Evolutionary conservation across 345 rosid species (phyloP).

Genomic region (Eucalyptus pumila): DNA sequence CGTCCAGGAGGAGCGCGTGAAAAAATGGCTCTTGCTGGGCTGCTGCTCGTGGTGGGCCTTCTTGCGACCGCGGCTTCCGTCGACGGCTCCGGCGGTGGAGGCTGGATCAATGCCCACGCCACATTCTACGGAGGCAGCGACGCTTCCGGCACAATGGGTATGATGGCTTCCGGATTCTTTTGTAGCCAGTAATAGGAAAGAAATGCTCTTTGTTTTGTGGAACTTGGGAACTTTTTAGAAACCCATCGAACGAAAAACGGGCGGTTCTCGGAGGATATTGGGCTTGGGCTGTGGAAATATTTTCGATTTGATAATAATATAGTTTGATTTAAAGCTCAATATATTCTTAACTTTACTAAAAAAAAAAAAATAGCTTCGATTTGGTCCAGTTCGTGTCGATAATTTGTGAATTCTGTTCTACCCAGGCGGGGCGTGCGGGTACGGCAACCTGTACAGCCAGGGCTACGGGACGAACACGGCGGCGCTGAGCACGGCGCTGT

Average conservation of each 20-base stretch:
- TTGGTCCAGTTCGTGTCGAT: neutral
- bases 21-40: slow-evolving; percentile 23
- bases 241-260: neutral
- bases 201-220: neutral
- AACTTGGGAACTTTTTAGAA: neutral
- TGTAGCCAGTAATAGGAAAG: neutral
- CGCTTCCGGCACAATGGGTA: slow-evolving; percentile 57
- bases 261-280: neutral
- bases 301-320: neutral
- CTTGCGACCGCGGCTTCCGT: slow-evolving; percentile 42
- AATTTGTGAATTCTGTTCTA: neutral
- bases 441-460: slow-evolving; percentile 71
- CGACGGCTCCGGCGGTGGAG: slow-evolving; percentile 30
- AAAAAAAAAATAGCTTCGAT: neutral
- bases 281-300: neutral
- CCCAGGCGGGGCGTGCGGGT: slow-evolving; percentile 78
- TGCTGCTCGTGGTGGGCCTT: slow-evolving; percentile 22
- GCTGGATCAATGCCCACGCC: slow-evolving; percentile 21
- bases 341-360: no score
- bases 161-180: neutral
- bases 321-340: no score
- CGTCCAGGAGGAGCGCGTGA: neutral
- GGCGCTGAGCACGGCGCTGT: slow-evolving; percentile 69
- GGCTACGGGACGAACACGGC: slow-evolving; percentile 81
- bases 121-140: slow-evolving; percentile 50